Percentiles rank a stretch among this genome's conserved stretches.
These are phyloP conservation scores for Ceratocystis diversiconidia DNA, from an alignment of 2,329 filamentous ascomycete species.

Conservation along the genomic window DNA sequence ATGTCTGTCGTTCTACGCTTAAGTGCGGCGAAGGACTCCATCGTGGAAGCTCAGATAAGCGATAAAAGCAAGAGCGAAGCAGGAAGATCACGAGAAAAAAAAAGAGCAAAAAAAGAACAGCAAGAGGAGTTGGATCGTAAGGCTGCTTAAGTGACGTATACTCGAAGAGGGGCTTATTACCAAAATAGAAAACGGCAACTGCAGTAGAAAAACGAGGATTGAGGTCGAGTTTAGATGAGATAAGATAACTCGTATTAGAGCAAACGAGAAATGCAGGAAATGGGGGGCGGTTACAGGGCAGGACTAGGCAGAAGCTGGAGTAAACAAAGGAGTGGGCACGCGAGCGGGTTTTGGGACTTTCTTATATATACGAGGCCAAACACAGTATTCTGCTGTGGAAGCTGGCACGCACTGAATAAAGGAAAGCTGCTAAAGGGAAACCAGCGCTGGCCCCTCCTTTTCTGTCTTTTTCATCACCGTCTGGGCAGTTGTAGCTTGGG, in stretches of 20 bases:
- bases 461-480: neutral
- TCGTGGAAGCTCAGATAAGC: constrained; percentile 20
- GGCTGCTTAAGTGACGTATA: neutral
- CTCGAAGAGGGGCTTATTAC: neutral
- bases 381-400: neutral
- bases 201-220: neutral
- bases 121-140: neutral
- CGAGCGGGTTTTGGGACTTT: too few species aligned
- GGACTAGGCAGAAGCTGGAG: neutral
- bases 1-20: constrained; percentile 43
- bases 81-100: neutral
- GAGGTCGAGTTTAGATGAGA: neutral
- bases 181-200: neutral
- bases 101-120: neutral
- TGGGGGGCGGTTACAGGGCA: neutral
- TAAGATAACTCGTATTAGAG: neutral
- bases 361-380: neutral
- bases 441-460: neutral
- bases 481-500: neutral
- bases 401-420: neutral
- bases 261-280: neutral
- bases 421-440: neutral
- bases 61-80: neutral
- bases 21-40: constrained; percentile 40
- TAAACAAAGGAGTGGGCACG: neutral